Conservation (phyloP, 2,329 filamentous ascomycete genomes). For the Xylaria sp. region DNA sequence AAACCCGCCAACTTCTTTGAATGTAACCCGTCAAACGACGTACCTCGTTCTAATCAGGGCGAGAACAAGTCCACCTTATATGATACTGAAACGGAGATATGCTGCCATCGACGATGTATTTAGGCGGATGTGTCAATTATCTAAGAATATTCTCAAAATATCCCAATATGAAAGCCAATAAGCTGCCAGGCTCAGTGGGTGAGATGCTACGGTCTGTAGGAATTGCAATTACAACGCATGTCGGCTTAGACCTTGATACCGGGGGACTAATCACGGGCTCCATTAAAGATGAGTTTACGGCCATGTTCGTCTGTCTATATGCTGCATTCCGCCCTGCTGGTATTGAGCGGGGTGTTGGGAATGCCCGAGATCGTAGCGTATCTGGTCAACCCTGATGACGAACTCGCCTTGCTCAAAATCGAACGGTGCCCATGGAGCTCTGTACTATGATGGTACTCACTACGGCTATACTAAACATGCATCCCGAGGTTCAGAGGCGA, state of each 20-base stretch:
- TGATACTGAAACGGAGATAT: not conserved
- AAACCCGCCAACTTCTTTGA: constrained; percentile 64
- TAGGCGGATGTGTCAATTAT: not conserved
- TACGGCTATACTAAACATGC: no score
- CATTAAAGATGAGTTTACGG: not conserved
- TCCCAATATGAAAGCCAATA: no score
- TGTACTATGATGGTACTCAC: no score
- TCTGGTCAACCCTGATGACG: no score
- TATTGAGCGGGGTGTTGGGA: not conserved
- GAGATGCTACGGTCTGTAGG: not conserved
- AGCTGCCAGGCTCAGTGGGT: no score
- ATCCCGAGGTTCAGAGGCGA: no score
- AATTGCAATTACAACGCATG: not conserved
- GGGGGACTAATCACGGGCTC: not conserved
- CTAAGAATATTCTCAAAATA: not conserved
- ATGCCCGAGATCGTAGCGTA: not conserved
- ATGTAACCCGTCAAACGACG: constrained; percentile 61
- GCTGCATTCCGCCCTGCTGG: not conserved
- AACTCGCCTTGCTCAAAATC: no score
- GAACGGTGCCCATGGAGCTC: no score
- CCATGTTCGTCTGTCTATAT: not conserved
- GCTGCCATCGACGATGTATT: not conserved
- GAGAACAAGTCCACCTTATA: constrained; percentile 14
- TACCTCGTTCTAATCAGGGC: constrained; percentile 46
- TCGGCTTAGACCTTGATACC: not conserved